These are phyloP conservation scores for Juglanconis juglandina DNA, from an alignment of 2,329 filamentous ascomycete species.

Conservation along the genomic window DNA sequence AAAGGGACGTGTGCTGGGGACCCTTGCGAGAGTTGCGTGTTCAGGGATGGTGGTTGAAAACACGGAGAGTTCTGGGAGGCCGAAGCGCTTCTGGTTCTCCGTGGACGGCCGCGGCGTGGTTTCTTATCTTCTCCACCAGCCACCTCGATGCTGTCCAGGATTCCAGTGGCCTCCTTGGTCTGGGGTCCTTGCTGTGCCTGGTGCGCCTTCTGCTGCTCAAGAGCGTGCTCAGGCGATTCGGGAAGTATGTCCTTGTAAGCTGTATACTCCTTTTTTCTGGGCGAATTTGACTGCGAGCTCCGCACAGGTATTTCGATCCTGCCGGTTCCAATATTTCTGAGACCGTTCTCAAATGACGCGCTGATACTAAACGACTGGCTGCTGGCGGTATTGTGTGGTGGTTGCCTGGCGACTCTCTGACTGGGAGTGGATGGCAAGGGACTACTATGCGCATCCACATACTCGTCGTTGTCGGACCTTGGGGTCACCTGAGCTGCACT, in stretches of 20 bases:
- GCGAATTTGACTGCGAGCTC: conserved; percentile 15
- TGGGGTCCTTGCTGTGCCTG: neutral
- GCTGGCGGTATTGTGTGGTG: neutral
- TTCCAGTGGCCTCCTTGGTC: neutral
- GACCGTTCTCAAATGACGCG: conserved; percentile 24
- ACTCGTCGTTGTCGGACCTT: conserved; percentile 44
- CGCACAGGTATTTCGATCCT: conserved; percentile 13
- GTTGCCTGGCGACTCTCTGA: conserved; percentile 20
- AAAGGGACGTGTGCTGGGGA: conserved; percentile 7
- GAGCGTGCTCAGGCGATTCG: conserved; percentile 5
- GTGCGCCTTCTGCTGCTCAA: neutral
- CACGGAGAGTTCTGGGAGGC: neutral
- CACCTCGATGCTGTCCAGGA: conserved; percentile 8
- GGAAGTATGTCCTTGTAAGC: conserved; percentile 15
- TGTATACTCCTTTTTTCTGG: conserved; percentile 11
- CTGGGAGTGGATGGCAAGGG: conserved; percentile 32
- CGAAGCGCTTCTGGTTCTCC: neutral
- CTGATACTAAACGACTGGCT: conserved; percentile 38
- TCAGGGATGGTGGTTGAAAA: neutral
- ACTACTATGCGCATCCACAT: conserved; percentile 48
- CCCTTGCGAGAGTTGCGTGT: conserved; percentile 18
- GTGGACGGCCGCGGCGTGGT: conserved; percentile 9
- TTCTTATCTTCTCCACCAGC: neutral
- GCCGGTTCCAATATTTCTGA: conserved; percentile 9
- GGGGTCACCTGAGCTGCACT: conserved; percentile 33